phyloP scores from a whole-genome alignment of 371 early-diverging fungal species.

The Mucor circinelloides region DNA sequence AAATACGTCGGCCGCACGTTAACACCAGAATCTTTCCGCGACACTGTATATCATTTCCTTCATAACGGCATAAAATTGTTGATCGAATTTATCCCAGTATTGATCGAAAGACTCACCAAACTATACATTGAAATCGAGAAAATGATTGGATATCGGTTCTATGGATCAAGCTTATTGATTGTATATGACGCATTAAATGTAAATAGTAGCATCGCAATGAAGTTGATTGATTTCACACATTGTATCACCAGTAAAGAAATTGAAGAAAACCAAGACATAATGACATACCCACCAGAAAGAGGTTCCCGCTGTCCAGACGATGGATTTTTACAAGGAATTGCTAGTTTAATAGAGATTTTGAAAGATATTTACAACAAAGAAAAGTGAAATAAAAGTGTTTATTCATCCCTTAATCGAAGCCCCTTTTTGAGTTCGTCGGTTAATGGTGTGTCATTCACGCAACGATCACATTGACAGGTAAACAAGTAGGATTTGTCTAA shows the following conservation, averaged over 20 bases:
- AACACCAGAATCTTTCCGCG: conserved; percentile 70
- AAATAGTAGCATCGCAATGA: conserved; percentile 55
- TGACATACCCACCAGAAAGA: conserved; percentile 58
- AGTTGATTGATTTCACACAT: conserved; percentile 91
- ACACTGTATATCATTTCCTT: conserved; percentile 74
- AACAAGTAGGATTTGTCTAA: conserved; percentile 63
- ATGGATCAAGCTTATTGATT: conserved; percentile 78
- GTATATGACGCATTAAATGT: conserved; percentile 31
- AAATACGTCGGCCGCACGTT: conserved; percentile 91
- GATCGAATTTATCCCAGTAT: conserved; percentile 71
- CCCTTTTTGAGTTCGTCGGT: conserved; percentile 52
- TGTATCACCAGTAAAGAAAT: conserved; percentile 48
- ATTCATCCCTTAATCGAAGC: conserved; percentile 44
- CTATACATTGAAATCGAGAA: conserved; percentile 68
- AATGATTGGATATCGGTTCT: conserved; percentile 85
- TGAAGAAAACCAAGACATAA: conserved; percentile 19
- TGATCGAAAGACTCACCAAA: conserved; percentile 67
- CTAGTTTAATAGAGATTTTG: conserved; percentile 63
- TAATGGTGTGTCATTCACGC: conserved; percentile 52
- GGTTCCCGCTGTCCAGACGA: conserved; percentile 63
- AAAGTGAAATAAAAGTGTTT: conserved; percentile 18
- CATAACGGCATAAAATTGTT: conserved; percentile 68
- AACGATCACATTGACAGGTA: conserved; percentile 62
- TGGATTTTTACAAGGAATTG: conserved; percentile 69
- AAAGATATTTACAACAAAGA: conserved; percentile 44